phyloP scores from a whole-genome alignment of 257 asterid species.

The Buddleja alternifolia region DNA sequence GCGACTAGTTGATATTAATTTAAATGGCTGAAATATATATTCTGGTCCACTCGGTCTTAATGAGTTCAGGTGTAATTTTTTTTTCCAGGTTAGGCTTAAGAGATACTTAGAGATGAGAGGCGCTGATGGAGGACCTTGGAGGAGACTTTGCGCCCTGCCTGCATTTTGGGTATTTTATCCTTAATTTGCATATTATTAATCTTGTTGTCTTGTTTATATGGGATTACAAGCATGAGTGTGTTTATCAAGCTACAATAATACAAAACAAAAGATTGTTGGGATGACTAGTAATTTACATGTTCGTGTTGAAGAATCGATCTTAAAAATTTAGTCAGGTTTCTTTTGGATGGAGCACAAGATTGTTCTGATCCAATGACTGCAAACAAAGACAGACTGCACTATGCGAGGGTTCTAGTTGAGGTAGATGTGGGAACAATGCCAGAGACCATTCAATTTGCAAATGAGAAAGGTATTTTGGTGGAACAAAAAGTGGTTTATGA shows the following conservation, averaged over 20 bases:
- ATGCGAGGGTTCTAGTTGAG: no score
- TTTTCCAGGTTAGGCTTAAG: constrained; percentile 90
- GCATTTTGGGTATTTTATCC: constrained; percentile 80
- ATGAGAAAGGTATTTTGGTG: no score
- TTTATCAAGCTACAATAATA: constrained; percentile 1
- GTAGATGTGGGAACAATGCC: no score
- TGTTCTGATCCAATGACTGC: no score
- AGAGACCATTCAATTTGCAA: no score
- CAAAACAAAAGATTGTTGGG: constrained; percentile 1
- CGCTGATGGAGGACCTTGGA: constrained; percentile 99
- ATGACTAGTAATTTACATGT: neutral
- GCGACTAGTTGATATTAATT: constrained; percentile 35
- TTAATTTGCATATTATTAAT: neutral
- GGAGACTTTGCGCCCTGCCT: constrained; percentile 95
- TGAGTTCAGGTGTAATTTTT: constrained; percentile 13
- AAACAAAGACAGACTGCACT: no score
- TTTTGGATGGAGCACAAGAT: no score
- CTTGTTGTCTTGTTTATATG: neutral
- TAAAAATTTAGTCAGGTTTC: neutral
- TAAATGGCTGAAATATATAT: constrained; percentile 13
- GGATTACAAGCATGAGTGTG: neutral
- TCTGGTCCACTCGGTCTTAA: constrained; percentile 18
- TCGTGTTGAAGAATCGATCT: neutral
- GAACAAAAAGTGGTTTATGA: no score
- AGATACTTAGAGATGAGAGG: constrained; percentile 99